These are phyloP conservation scores for Platanthera guangdongensis DNA, from an alignment of 106 monocot genomes.

Conservation along the genomic window DNA sequence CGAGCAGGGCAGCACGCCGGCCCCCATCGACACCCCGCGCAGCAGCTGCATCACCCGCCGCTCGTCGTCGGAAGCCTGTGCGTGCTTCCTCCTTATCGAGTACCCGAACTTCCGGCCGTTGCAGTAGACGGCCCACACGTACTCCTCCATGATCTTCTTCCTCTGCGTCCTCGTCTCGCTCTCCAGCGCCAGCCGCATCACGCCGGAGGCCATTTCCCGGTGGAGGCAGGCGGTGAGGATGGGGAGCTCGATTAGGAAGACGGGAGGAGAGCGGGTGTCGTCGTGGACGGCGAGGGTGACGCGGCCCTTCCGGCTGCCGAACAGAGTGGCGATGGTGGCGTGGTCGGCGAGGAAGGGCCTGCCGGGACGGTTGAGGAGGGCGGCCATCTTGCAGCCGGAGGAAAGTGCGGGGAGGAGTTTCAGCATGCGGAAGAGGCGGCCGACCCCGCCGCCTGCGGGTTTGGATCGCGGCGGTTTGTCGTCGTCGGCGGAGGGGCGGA, in stretches of 20 bases:
- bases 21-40: conserved; percentile 69
- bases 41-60: conserved; percentile 36
- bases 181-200: conserved; percentile 52
- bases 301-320: conserved; percentile 45
- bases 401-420: conserved; percentile 65
- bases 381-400: conserved; percentile 71
- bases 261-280: conserved; percentile 44
- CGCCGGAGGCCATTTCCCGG: conserved; percentile 56
- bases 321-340: conserved; percentile 51
- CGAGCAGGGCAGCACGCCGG: conserved; percentile 50
- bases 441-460: not conserved
- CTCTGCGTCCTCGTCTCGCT: conserved; percentile 51
- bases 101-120: conserved; percentile 66
- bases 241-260: conserved; percentile 76
- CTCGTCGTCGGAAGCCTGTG: conserved; percentile 36
- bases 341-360: conserved; percentile 41
- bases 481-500: conserved; percentile 20
- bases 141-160: conserved; percentile 56
- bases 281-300: conserved; percentile 52
- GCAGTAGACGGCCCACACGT: conserved; percentile 65
- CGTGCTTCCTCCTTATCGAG: conserved; percentile 41
- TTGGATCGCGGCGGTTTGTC: not conserved
- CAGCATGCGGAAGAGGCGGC: conserved; percentile 43
- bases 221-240: conserved; percentile 44
- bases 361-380: conserved; percentile 35